These are phyloP conservation scores for Epichloe gansuensis DNA, from an alignment of 2,329 filamentous ascomycete species.

Conservation along the genomic window DNA sequence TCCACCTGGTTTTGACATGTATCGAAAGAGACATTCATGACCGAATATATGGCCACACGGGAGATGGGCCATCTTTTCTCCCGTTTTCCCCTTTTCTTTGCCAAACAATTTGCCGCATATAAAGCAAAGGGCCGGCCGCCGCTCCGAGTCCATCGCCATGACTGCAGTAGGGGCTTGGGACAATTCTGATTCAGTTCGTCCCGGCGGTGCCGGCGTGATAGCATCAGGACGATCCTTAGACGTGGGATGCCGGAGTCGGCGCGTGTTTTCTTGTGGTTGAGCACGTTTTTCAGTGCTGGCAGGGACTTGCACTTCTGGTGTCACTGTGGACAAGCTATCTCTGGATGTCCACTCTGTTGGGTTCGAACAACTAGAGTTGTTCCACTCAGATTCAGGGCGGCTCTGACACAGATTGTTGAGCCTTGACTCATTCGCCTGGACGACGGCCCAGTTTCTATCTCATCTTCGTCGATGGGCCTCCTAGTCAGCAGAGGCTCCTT, in stretches of 20 bases:
- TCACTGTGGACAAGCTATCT: background rate
- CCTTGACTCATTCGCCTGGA: background rate
- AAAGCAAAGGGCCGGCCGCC: background rate
- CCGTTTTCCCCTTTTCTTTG: background rate
- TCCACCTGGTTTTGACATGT: background rate
- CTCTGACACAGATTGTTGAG: background rate
- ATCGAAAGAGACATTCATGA: conserved; percentile 11
- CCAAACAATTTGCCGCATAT: conserved; percentile 7
- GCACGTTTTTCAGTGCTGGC: background rate
- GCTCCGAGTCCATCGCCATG: background rate
- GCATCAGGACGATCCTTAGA: background rate
- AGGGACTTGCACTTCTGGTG: background rate
- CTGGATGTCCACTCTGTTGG: background rate
- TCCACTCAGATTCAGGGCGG: background rate
- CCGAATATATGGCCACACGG: conserved; percentile 18
- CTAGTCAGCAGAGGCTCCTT: background rate
- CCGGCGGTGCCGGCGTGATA: conserved; percentile 1
- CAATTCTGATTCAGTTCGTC: background rate
- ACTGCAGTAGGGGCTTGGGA: conserved; percentile 1
- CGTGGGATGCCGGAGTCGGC: no score
- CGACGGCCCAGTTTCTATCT: background rate
- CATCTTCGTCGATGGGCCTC: background rate
- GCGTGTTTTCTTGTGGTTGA: background rate
- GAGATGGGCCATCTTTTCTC: conserved; percentile 12
- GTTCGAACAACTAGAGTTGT: background rate